A percentile compares a stretch with the other conserved stretches of the same genome.
These are phyloP conservation scores for Trypanosoma boissoni DNA, from an alignment of 208 protist species.

Conservation along the genomic window DNA sequence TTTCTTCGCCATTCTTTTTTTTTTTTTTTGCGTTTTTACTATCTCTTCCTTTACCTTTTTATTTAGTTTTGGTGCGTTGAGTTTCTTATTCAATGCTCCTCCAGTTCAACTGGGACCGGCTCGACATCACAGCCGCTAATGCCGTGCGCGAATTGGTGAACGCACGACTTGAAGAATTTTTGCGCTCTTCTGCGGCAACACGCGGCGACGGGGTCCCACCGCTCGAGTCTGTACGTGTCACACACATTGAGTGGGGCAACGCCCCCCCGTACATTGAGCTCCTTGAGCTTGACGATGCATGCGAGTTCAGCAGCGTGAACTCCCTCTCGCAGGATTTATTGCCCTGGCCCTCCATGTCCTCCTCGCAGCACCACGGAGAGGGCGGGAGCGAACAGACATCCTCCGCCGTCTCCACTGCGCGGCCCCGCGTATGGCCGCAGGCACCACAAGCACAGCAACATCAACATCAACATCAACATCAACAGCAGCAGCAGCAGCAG, in stretches of 20 bases:
- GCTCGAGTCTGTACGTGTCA: constrained; percentile 51
- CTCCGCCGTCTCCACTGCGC: background rate
- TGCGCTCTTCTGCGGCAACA: constrained; percentile 6
- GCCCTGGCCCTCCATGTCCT: background rate
- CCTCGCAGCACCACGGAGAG: background rate
- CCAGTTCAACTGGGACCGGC: constrained; percentile 64
- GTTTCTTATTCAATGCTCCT: constrained; percentile 16
- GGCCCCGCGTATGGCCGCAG: constrained; percentile 1
- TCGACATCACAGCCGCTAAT: constrained; percentile 72
- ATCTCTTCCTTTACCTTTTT: constrained; percentile 1
- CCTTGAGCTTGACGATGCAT: constrained; percentile 58
- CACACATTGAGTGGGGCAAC: constrained; percentile 65
- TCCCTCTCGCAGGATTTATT: constrained; percentile 4
- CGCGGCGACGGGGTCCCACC: background rate
- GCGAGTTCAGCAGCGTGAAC: constrained; percentile 15
- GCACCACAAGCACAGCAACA: background rate
- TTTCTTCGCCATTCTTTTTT: constrained; percentile 4
- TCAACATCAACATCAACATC: background rate
- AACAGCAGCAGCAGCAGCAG: background rate
- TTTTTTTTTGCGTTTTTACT: constrained; percentile 33
- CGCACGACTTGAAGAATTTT: constrained; percentile 28
- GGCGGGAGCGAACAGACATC: background rate
- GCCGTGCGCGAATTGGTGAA: constrained; percentile 65
- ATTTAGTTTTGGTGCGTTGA: background rate
- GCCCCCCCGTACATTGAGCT: constrained; percentile 70